Evolutionary conservation across 2,329 filamentous ascomycete genomes (phyloP).

Genomic region (Colletotrichum lindemuthianum): DNA sequence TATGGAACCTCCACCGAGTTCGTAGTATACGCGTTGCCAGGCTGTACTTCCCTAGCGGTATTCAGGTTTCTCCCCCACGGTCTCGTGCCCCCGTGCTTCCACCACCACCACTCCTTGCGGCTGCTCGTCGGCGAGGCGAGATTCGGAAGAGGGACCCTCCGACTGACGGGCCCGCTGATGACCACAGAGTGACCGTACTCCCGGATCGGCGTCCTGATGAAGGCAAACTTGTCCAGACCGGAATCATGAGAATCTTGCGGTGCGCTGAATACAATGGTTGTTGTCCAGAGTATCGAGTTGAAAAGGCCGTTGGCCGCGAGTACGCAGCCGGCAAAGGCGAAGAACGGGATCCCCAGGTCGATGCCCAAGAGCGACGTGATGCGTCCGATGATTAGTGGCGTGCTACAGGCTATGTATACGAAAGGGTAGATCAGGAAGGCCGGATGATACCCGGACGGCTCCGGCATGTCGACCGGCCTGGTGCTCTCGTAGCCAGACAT

Average conservation of each 20-base stretch:
- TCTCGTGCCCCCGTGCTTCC: constrained; percentile 21
- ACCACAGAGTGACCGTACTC: constrained; percentile 27
- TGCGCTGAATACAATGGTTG: constrained; percentile 43
- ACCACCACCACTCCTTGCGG: constrained; percentile 32
- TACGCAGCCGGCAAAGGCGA: constrained; percentile 61
- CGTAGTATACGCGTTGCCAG: too few species aligned
- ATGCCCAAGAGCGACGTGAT: constrained; percentile 65
- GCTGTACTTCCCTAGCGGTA: too few species aligned
- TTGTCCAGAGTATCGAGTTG: constrained; percentile 50
- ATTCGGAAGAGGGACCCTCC: constrained; percentile 5
- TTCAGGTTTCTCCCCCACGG: constrained; percentile 11
- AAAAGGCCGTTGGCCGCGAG: constrained; percentile 59
- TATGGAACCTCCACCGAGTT: too few species aligned
- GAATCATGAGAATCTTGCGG: constrained; percentile 42
- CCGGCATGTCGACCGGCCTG: background rate
- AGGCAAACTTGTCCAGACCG: constrained; percentile 37
- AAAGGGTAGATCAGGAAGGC: constrained; percentile 69
- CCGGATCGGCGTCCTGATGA: constrained; percentile 35
- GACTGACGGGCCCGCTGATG: constrained; percentile 22
- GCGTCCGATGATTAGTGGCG: constrained; percentile 67
- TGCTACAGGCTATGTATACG: constrained; percentile 70
- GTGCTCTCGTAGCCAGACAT: too few species aligned
- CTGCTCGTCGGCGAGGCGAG: background rate
- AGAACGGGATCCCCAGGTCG: constrained; percentile 57
- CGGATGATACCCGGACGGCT: constrained; percentile 23